A percentile compares a stretch with the other conserved stretches of the same genome.
These are phyloP conservation scores for Pestalotiopsis sp. DNA, from an alignment of 2,329 filamentous ascomycete species.

Conservation along the genomic window DNA sequence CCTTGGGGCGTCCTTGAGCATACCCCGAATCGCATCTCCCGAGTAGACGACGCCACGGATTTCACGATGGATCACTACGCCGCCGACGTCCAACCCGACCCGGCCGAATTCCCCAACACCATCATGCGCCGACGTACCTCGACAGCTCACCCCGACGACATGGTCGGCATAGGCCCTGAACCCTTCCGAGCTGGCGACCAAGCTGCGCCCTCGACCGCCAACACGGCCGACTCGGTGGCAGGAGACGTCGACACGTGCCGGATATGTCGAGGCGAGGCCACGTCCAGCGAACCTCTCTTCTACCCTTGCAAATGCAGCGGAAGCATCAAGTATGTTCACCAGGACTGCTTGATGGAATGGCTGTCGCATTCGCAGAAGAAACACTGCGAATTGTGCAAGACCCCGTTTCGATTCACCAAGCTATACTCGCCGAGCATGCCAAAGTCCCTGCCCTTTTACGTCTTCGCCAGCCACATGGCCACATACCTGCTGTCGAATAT, in stretches of 20 bases:
- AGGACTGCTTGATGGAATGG: constrained; percentile 99
- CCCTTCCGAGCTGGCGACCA: background rate
- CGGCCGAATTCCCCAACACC: constrained; percentile 22
- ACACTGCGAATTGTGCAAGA: constrained; percentile 99
- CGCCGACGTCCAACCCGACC: constrained; percentile 13
- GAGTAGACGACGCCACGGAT: background rate
- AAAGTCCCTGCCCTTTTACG: constrained; percentile 72
- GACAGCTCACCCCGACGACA: constrained; percentile 16
- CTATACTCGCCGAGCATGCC: constrained; percentile 96
- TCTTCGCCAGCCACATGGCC: constrained; percentile 80
- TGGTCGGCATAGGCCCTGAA: constrained; percentile 17
- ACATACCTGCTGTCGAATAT: constrained; percentile 73
- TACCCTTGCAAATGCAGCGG: constrained; percentile 99
- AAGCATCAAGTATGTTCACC: constrained; percentile 98
- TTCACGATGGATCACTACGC: constrained; percentile 15
- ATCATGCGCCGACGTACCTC: constrained; percentile 21
- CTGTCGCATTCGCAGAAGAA: constrained; percentile 98
- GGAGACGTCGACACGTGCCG: constrained; percentile 82
- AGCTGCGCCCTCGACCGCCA: background rate
- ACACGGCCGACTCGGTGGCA: constrained; percentile 25
- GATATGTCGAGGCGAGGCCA: constrained; percentile 91
- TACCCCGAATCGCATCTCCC: background rate
- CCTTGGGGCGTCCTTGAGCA: constrained; percentile 3
- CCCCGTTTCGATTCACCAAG: constrained; percentile 96
- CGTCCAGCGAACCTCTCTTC: constrained; percentile 82